phyloP scores from a whole-genome alignment of 768 basidiomycete species.

The Phylloporus scabripes region DNA sequence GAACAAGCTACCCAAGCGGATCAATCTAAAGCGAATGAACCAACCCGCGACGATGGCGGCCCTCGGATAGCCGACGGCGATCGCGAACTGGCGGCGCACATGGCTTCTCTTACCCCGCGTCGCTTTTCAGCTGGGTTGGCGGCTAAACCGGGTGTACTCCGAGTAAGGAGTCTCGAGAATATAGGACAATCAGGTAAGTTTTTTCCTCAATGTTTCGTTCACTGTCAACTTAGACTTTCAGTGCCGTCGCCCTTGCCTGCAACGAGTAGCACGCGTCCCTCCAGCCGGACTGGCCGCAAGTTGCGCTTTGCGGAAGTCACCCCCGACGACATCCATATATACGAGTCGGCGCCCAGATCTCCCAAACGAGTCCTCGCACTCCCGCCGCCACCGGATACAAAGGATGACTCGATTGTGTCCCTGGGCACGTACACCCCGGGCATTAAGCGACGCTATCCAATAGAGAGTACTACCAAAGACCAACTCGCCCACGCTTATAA shows the following conservation, averaged over 20 bases:
- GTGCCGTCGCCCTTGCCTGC: constrained; percentile 42
- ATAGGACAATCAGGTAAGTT: constrained; percentile 19
- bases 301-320: constrained; percentile 74
- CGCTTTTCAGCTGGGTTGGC: constrained; percentile 10
- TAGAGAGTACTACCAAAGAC: neutral
- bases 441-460: constrained; percentile 7
- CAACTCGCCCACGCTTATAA: neutral
- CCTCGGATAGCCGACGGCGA: neutral
- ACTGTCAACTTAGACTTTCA: constrained; percentile 4
- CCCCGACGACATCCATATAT: constrained; percentile 73
- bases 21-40: neutral
- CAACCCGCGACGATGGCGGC: neutral
- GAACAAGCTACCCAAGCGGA: neutral
- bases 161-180: constrained; percentile 30
- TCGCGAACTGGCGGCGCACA: neutral
- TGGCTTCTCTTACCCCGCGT: constrained; percentile 13
- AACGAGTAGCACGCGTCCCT: constrained; percentile 51
- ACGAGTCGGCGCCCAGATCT: constrained; percentile 76
- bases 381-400: constrained; percentile 34
- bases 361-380: constrained; percentile 61
- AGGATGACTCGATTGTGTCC: constrained; percentile 28
- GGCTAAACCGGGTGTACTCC: constrained; percentile 20
- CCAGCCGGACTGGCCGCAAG: constrained; percentile 47
- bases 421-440: constrained; percentile 36
- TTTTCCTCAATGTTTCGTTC: neutral